Evolutionary conservation across 192 early-diverging fungal genomes (phyloP).

Genomic region (Coemansia sp.): DNA sequence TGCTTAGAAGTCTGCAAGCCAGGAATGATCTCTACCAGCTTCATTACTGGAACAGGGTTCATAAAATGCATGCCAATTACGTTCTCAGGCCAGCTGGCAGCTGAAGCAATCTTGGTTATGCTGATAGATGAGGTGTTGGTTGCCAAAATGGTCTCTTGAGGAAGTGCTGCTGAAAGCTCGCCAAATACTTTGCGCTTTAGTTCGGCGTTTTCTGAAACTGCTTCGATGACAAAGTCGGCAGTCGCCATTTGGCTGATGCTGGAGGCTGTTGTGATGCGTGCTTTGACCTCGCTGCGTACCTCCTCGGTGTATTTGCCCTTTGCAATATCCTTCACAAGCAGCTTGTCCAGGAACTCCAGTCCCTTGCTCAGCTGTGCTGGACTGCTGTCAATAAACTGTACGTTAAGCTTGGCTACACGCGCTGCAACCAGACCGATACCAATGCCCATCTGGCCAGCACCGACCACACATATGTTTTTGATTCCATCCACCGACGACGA

Average conservation of each 20-base stretch:
- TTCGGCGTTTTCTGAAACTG: constrained; percentile 79
- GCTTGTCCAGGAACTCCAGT: constrained; percentile 73
- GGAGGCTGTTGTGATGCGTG: constrained; percentile 62
- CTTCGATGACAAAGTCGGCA: constrained; percentile 91
- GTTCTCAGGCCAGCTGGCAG: constrained; percentile 59
- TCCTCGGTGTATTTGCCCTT: constrained; percentile 84
- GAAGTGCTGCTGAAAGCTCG: constrained; percentile 67
- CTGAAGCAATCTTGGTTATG: constrained; percentile 95
- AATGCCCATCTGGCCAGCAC: constrained; percentile 94
- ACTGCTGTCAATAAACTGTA: constrained; percentile 79
- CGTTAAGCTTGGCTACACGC: constrained; percentile 72
- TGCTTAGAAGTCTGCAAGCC: constrained; percentile 77
- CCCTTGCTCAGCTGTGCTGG: constrained; percentile 75
- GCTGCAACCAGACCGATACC: constrained; percentile 91
- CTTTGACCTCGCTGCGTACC: constrained; percentile 60
- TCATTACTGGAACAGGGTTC: constrained; percentile 98
- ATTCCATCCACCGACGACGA: constrained; percentile 18
- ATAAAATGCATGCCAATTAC: constrained; percentile 99
- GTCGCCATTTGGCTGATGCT: constrained; percentile 61
- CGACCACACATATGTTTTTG: constrained; percentile 75
- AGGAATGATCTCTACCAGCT: constrained; percentile 94
- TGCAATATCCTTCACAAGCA: constrained; percentile 84
- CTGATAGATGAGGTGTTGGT: constrained; percentile 97
- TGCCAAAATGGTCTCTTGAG: constrained; percentile 75
- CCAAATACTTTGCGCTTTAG: constrained; percentile 82